Evolutionary conservation across 139 green algal species (phyloP), one percentile per base, ranked within the genome.

Genomic region (Penium margaritaceum): DNA sequence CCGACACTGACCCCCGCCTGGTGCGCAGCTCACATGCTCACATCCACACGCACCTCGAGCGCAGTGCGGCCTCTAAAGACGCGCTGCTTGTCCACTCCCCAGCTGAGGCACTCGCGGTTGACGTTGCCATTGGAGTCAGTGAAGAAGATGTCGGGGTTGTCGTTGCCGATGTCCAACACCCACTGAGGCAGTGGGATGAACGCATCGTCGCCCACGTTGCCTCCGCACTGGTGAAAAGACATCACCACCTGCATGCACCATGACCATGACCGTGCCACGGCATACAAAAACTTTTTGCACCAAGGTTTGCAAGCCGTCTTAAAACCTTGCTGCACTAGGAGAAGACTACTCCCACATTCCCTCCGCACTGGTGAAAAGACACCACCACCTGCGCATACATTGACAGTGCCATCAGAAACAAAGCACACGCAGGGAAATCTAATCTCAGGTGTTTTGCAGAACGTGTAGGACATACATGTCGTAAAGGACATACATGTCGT

Each of bases 121-220:
- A 90, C 79, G 46, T 85, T 71, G 14, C 91, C 89, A 14, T 82
- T 70, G 72, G 83, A 82, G 83, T 98, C 91, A 17, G 91, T 97
- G 84, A 90, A 97, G 64, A 92, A 97, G 55, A 98, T 92, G 76
- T 98, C 92, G 12, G 86, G 86, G 76, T 97, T 88, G 38, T 80
- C 61, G 37, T 92, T 84, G 2, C 88, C 90, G 21, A 93, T 85
- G 21, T 94, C 87, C 41, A 92, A 69, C 37, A 98, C 89, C 94
- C 94, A 98, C n/a, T 81, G 79, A 0, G 94, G 94, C 74, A 98
- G 80, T 9, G 90, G 84, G 61, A 98, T 95, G 53, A 79, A 41
- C 17, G 65, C 37, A 27, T 66, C 41, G 58, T 87, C 79, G 19
- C 82, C 79, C n/a, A 75, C 68, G 61, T 84, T 75, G 36, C 73